These are phyloP conservation scores for Suillus fuscotomentosus DNA, from an alignment of 768 basidiomycete species.

Conservation along the genomic window DNA sequence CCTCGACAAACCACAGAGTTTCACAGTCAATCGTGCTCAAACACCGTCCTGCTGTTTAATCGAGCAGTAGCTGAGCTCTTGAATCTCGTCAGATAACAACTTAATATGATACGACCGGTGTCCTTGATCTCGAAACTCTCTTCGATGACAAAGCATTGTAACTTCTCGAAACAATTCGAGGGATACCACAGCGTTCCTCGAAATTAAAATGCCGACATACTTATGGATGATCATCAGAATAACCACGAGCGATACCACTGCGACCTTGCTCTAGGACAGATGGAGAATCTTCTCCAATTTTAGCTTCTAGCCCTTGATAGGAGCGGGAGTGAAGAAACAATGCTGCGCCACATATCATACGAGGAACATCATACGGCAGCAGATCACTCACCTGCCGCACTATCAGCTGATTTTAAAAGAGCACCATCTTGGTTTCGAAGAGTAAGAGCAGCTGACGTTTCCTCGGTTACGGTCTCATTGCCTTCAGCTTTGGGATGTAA, in stretches of 20 bases:
- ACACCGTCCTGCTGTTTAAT: neutral
- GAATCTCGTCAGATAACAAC: neutral
- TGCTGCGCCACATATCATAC: constrained; percentile 37
- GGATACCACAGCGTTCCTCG: neutral
- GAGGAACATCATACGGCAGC: constrained; percentile 7
- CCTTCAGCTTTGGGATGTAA: constrained; percentile 11
- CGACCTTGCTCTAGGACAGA: constrained; percentile 85
- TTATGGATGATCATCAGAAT: constrained; percentile 50
- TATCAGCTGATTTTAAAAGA: constrained; percentile 54
- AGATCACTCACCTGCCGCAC: constrained; percentile 61
- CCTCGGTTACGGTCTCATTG: constrained; percentile 13
- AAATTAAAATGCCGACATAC: neutral
- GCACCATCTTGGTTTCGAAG: constrained; percentile 64
- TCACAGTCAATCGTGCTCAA: neutral
- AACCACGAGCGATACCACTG: constrained; percentile 86
- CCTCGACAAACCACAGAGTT: neutral
- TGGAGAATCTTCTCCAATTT: constrained; percentile 76
- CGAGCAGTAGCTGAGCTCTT: neutral
- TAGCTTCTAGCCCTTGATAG: constrained; percentile 79
- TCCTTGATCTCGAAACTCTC: neutral
- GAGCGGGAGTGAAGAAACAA: constrained; percentile 70
- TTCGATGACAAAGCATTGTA: neutral
- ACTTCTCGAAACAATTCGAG: neutral
- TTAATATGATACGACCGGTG: neutral
- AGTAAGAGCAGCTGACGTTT: constrained; percentile 44